Conservation (phyloP, 805 yeast species). For the Cyberlindnera misumaiensis region DNA sequence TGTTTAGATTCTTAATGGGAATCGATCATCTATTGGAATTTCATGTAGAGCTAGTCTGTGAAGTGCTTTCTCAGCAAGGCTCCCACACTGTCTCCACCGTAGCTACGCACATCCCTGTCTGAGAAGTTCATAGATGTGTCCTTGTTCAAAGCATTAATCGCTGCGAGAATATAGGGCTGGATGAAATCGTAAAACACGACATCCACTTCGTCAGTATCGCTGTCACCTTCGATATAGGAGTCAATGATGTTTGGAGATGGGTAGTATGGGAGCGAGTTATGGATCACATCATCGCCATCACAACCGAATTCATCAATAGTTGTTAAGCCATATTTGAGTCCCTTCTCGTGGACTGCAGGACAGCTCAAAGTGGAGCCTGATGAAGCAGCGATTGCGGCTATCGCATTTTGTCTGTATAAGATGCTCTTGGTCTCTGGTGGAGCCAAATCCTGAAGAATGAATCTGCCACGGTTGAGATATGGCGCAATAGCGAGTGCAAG, state of each 20-base stretch:
- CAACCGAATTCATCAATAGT: conserved; percentile 81
- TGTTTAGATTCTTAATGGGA: conserved; percentile 1
- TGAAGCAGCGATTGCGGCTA: neutral
- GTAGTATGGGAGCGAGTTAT: conserved; percentile 49
- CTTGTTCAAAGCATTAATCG: conserved; percentile 29
- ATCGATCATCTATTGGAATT: conserved; percentile 3
- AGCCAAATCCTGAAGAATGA: conserved; percentile 27
- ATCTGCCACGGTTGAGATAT: conserved; percentile 50
- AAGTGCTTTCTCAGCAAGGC: conserved; percentile 37
- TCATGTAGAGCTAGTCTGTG: neutral
- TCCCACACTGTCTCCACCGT: conserved; percentile 38
- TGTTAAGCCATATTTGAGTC: conserved; percentile 59
- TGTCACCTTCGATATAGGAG: conserved; percentile 28
- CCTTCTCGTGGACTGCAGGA: conserved; percentile 10
- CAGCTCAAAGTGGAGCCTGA: conserved; percentile 2
- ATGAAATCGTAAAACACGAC: conserved; percentile 78
- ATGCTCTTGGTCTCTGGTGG: conserved; percentile 11
- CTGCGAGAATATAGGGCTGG: conserved; percentile 41
- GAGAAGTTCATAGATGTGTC: conserved; percentile 23
- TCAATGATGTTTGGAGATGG: conserved; percentile 77
- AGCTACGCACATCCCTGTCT: conserved; percentile 29
- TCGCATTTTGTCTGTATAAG: neutral
- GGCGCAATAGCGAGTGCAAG: conserved; percentile 50
- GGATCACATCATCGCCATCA: conserved; percentile 82
- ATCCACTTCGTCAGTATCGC: conserved; percentile 39